Base-by-base conservation (phyloP, 305 asterid genomes). In the Fraxinus nigra region DNA sequence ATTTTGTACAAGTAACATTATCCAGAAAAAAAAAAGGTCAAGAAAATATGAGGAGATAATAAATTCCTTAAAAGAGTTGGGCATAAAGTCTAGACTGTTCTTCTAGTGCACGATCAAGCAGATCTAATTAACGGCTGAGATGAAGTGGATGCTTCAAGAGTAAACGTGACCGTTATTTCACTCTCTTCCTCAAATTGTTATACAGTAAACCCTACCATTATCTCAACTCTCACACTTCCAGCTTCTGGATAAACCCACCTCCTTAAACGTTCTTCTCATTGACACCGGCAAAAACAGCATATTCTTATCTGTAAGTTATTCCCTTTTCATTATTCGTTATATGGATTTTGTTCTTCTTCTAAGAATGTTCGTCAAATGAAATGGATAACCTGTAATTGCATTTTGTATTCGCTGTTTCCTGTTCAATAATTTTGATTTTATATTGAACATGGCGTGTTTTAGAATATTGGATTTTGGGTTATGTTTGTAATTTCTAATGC, bases 111-210 rank as follows among this genome's bases (percentile, higher is more conserved):
- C 72, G 82, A 43, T 7, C 28, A 32, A 22, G 81, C 13, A 18
- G 51, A 43, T 82, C 73, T 8, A 38, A 43, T 85, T 26, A 51
- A 89, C 92, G 94, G 91, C 83, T 82, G 87, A 76, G 84, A 87
- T 83, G 75, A 75, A 78, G 16, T 77, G 78, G 89, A 88, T 78
- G 73, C 76, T 85, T 89, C 86, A 82, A 70, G 91, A 88, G 80
- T 13, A 65, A 67, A 85, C 22, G 20, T 14, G 59, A 48, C 20
- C 56, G 18, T 46, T 46, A 14, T 46, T 43, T 2, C 16, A 43
- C 4, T 13, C 18, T 46, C 56, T 7, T 7, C 43, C 10, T 37
- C 7, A 6, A 37, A 37, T 7, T 37, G 43, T 48, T 0, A 13
- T 14, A 48, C 18, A 14, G 1, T 14, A 48, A 48, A 14, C 59